These are phyloP conservation scores for Naematelia aurantialba DNA, from an alignment of 768 basidiomycete genomes.

Conservation along the genomic window DNA sequence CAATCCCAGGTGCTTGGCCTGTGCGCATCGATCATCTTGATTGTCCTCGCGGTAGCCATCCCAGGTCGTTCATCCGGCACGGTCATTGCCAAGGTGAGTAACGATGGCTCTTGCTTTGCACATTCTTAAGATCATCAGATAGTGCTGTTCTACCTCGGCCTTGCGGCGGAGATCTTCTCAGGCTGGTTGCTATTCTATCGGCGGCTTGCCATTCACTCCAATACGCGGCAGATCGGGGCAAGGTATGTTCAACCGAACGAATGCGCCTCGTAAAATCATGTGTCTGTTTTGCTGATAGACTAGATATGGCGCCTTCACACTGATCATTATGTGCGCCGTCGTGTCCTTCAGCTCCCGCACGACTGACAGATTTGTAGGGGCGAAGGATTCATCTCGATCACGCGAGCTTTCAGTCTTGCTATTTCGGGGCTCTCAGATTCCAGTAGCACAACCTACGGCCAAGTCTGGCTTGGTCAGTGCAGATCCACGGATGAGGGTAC, in stretches of 20 bases:
- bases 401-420: constrained; percentile 27
- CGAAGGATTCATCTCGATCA: constrained; percentile 41
- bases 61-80: constrained; percentile 11
- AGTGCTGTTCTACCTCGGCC: constrained; percentile 25
- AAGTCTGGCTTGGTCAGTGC: constrained; percentile 29
- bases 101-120: background rate
- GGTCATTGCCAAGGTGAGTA: constrained; percentile 19
- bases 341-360: background rate
- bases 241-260: background rate
- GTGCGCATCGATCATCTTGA: constrained; percentile 14
- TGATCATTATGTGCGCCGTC: constrained; percentile 37
- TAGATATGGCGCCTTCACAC: constrained; percentile 37
- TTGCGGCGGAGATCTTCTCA: constrained; percentile 21
- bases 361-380: constrained; percentile 21
- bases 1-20: constrained; percentile 3
- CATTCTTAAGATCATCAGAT: too few species aligned
- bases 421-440: constrained; percentile 27
- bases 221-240: constrained; percentile 14
- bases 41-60: constrained; percentile 14
- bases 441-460: constrained; percentile 25
- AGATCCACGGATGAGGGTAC: background rate
- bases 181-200: constrained; percentile 10
- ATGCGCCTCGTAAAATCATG: background rate
- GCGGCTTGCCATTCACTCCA: background rate
- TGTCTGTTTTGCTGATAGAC: background rate